These are phyloP conservation scores for Fusarium sp. DNA, from an alignment of 2,329 filamentous ascomycete genomes.

Conservation along the genomic window DNA sequence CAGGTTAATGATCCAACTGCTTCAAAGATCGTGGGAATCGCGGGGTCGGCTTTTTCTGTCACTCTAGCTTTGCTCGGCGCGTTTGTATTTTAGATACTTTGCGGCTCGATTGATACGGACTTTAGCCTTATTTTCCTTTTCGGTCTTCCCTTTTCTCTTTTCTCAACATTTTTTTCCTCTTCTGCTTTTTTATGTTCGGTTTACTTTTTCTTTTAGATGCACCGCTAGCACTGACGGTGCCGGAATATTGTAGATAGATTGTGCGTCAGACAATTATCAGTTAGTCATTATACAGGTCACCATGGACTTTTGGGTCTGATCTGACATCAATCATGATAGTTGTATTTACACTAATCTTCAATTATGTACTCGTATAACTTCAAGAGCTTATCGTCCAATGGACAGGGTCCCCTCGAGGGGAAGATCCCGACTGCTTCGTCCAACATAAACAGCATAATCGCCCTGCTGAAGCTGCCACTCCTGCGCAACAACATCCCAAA, in stretches of 20 bases:
- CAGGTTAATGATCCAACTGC: background rate
- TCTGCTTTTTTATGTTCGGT: too few relatives aligned
- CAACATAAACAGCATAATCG: constrained; percentile 1
- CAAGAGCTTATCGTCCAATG: rapidly evolving
- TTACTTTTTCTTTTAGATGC: too few relatives aligned
- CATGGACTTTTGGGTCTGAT: too few relatives aligned
- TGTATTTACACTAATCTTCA: rapidly evolving
- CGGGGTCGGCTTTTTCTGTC: background rate
- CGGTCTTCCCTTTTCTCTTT: too few relatives aligned
- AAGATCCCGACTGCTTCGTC: constrained; percentile 13
- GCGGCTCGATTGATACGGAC: too few relatives aligned
- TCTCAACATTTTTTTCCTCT: too few relatives aligned
- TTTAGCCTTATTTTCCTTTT: too few relatives aligned
- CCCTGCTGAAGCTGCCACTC: constrained; percentile 21
- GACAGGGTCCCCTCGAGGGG: background rate
- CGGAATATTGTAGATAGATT: too few relatives aligned
- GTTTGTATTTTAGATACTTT: background rate
- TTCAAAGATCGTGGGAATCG: background rate
- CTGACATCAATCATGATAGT: rapidly evolving
- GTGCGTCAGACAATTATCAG: too few relatives aligned
- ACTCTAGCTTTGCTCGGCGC: background rate
- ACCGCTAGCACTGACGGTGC: too few relatives aligned
- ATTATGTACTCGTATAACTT: rapidly evolving
- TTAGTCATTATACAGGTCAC: too few relatives aligned
- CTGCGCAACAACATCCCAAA: constrained; percentile 9